Conservation (phyloP, 495 filamentous ascomycete genomes). For the Lepraria neglecta region DNA sequence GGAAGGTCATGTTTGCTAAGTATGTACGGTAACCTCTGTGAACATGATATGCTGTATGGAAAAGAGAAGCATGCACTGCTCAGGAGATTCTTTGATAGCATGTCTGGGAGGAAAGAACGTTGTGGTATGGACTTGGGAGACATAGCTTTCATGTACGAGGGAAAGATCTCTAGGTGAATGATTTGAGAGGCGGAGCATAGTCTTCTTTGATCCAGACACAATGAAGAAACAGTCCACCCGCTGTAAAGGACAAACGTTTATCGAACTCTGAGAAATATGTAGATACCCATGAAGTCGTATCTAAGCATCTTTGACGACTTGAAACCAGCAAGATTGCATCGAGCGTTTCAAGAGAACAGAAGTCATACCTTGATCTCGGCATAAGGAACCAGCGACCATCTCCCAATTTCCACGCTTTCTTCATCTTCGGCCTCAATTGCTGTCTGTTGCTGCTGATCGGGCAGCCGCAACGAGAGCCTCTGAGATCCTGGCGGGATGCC, state of each 20-base stretch:
- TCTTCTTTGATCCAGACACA: too few relatives aligned
- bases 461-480: constrained; percentile 57
- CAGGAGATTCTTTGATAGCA: background rate
- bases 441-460: constrained; percentile 46
- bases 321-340: background rate
- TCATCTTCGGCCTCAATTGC: constrained; percentile 61
- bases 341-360: background rate
- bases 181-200: background rate
- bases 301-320: background rate
- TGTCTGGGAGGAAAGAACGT: background rate
- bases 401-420: constrained; percentile 54
- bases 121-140: background rate
- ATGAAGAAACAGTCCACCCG: too few relatives aligned
- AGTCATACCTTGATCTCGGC: constrained; percentile 69
- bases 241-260: too few relatives aligned
- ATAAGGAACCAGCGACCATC: constrained; percentile 61
- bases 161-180: background rate
- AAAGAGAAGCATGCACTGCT: background rate
- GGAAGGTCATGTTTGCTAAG: background rate
- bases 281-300: too few relatives aligned
- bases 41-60: background rate
- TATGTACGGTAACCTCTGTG: background rate
- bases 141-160: background rate
- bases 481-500: constrained; percentile 81
- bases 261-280: too few relatives aligned